Evolutionary conservation across 2,329 filamentous ascomycete genomes (phyloP), one percentile per base, ranked within the genome.

Genomic region (Arthrobotrys musiformis): DNA sequence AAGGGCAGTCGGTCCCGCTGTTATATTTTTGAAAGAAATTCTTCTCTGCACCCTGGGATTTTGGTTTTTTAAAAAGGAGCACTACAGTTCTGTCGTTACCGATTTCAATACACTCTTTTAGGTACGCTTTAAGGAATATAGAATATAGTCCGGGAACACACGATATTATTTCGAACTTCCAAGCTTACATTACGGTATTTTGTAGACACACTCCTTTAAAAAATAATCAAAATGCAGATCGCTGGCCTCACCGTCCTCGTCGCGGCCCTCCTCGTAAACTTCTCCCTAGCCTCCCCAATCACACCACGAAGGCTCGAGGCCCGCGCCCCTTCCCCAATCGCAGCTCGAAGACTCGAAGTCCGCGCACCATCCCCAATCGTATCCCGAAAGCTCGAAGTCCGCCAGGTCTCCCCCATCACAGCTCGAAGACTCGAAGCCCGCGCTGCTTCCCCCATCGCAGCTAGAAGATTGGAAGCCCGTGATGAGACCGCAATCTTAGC

Each of bases 211-310:
- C 22, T 48, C 22, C 24, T 28, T 30, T 28, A 50, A 15, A 54
- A 56, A 33, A 13, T 28, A 0, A 56, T 11, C 52, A 24, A 40
- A 11, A 58, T 58, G 54, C 54, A 58, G 8, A 24, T 58, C 54
- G 24, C 54, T 40, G n/a, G 54, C 19, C 19, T 58, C 4, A 58
- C 54, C 33, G 2, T 58, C 22, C 19, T 58, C 17, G 33, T 58
- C 9, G 8, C 50, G 1, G 50, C 50, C 28, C 28, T 56, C 28
- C 50, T 56, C n/a, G 5, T 56, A 28, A 58, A 58, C 33, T 33
- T 58, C 15, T 58, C 54, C 13, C 11, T 58, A 15, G 54, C 33
- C n/a, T 58, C 50, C n/a, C 50, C 28, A 35, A 56, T 56, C n/a
- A 4, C 8, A 13, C 6, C 26, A 9, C 13, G 50, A 54, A 40